phyloP scores from a whole-genome alignment of 139 green algal species.

The Pleodorina starrii region DNA sequence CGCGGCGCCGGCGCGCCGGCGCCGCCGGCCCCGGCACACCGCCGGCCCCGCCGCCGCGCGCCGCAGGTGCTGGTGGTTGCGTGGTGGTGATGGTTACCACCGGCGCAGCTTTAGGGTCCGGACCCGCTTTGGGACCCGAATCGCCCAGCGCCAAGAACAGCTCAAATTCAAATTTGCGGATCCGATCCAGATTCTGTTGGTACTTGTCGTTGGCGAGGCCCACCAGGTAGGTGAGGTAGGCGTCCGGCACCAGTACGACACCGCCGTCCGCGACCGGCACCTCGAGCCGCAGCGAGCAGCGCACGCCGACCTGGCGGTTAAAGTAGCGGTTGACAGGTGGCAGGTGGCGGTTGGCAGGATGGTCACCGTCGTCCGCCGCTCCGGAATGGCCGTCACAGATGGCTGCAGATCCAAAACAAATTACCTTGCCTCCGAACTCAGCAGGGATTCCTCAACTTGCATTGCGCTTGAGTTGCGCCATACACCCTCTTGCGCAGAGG shows the following conservation, averaged over 20 bases:
- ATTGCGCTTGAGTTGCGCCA: no score
- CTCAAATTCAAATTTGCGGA: conserved; percentile 48
- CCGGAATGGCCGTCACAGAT: no score
- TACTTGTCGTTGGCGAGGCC: conserved; percentile 77
- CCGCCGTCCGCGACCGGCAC: conserved; percentile 73
- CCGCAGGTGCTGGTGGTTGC: not conserved
- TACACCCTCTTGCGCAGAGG: no score
- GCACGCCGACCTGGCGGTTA: conserved; percentile 60
- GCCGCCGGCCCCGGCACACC: not conserved
- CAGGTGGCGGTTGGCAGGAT: no score
- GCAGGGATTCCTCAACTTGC: no score
- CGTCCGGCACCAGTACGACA: conserved; percentile 67
- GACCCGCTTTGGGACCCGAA: not conserved
- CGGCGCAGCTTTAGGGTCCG: no score
- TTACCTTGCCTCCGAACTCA: no score
- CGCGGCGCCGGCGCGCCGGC: not conserved
- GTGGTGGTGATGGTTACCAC: no score
- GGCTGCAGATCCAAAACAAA: no score
- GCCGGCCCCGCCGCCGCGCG: not conserved
- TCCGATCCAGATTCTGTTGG: conserved; percentile 67
- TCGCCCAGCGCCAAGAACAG: conserved; percentile 18
- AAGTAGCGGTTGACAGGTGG: no score
- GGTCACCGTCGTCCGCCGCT: no score
- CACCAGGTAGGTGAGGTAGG: conserved; percentile 73
- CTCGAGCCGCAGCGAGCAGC: conserved; percentile 82